Evolutionary conservation across 2,329 filamentous ascomycete genomes (phyloP).

Genomic region (Pseudonectria foliicola): DNA sequence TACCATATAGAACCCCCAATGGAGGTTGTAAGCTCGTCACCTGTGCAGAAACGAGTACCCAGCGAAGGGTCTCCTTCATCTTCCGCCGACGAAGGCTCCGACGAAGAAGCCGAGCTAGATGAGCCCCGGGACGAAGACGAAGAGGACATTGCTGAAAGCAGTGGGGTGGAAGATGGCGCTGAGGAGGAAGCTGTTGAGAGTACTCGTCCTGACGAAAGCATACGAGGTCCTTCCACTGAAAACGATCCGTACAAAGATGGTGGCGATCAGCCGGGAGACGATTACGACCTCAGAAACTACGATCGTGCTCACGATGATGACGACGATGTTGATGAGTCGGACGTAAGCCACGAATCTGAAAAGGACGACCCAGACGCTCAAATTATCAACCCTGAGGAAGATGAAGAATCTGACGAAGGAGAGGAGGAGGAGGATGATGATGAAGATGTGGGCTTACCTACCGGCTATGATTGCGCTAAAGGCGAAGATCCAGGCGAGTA

Average conservation of each 20-base stretch:
- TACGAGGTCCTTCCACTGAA: slow-evolving; percentile 6
- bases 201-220: no score
- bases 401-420: slow-evolving; percentile 19
- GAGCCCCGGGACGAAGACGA: no score
- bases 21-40: no score
- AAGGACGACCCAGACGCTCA: slow-evolving; percentile 18
- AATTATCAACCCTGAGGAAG: slow-evolving; percentile 14
- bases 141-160: no score
- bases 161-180: no score
- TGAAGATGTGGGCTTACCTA: slow-evolving; percentile 5
- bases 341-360: slow-evolving; percentile 23
- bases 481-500: slow-evolving; percentile 18
- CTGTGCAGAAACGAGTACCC: no score
- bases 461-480: slow-evolving; percentile 6
- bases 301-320: slow-evolving; percentile 26
- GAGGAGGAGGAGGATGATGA: slow-evolving; percentile 20
- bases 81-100: no score
- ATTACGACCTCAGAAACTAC: slow-evolving; percentile 29
- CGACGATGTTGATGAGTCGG: slow-evolving; percentile 23
- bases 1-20: no score
- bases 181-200: no score
- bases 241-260: slow-evolving; percentile 18
- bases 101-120: no score
- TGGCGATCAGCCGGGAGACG: slow-evolving; percentile 24
- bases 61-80: no score